Evolutionary conservation across 139 green algal species (phyloP).

Genomic region (Chlamydomonas incerta): DNA sequence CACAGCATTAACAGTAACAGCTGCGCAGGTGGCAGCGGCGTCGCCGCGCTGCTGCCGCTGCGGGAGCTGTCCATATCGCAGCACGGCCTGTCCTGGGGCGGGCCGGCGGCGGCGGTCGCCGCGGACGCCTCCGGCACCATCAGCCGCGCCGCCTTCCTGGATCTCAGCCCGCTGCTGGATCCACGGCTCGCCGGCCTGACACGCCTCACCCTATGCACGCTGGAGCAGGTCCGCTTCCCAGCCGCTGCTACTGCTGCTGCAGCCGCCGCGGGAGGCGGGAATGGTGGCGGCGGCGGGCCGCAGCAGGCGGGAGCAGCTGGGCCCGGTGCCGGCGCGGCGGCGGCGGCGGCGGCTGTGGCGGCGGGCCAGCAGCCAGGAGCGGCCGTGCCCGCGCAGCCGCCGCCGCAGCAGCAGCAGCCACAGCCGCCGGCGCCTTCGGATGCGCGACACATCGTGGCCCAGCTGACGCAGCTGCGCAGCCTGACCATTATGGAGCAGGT

Average conservation of each 20-base stretch:
- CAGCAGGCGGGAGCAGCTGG: background rate
- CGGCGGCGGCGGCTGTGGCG: too few relatives aligned
- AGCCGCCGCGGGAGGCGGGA: background rate
- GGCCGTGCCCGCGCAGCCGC: too few relatives aligned
- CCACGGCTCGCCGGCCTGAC: background rate
- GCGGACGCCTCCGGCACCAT: background rate
- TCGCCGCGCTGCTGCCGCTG: background rate
- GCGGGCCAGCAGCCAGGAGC: too few relatives aligned
- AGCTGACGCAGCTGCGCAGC: slow-evolving; percentile 21
- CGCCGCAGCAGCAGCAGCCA: too few relatives aligned
- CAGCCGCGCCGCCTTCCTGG: background rate
- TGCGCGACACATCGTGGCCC: background rate
- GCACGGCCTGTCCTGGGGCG: background rate
- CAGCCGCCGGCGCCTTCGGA: background rate
- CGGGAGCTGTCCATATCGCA: background rate
- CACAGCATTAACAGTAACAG: background rate
- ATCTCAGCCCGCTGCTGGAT: slow-evolving; percentile 11
- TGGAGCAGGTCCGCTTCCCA: background rate
- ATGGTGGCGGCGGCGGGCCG: too few relatives aligned
- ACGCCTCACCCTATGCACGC: background rate
- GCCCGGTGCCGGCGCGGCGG: background rate
- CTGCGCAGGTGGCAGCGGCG: background rate
- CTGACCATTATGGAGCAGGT: slow-evolving; percentile 9
- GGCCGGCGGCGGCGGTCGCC: too few relatives aligned
- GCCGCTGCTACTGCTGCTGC: background rate